Percentiles rank a stretch among this genome's conserved stretches.
These are phyloP conservation scores for Lonicera japonica DNA, from an alignment of 129 eudicot species.

Conservation along the genomic window DNA sequence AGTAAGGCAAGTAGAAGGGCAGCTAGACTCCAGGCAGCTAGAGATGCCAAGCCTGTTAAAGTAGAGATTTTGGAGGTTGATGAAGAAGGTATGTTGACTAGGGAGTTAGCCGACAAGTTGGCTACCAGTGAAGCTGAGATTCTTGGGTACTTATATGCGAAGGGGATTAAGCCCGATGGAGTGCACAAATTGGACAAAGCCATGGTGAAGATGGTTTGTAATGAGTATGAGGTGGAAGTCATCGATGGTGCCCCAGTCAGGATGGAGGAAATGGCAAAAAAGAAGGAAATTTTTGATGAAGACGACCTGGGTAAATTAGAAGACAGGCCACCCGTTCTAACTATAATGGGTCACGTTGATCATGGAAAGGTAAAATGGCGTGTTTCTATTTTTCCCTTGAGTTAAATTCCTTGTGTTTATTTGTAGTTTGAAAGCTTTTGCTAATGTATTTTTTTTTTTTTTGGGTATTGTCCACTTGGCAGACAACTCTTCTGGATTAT, in stretches of 20 bases:
- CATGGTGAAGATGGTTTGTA: conserved; percentile 87
- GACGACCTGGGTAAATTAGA: conserved; percentile 75
- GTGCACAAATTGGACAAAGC: conserved; percentile 73
- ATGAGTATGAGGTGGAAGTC: conserved; percentile 85
- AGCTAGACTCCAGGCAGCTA: conserved; percentile 84
- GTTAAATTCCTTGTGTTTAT: too few species aligned
- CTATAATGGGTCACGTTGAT: conserved; percentile 99
- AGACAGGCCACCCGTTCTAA: conserved; percentile 91
- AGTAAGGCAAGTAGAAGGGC: conserved; percentile 87
- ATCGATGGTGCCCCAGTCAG: conserved; percentile 58
- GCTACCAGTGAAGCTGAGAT: conserved; percentile 91
- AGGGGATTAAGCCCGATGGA: conserved; percentile 82
- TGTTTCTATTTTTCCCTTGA: background rate
- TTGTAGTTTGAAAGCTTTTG: conserved; percentile 5
- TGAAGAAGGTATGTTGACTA: conserved; percentile 81
- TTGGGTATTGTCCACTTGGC: conserved; percentile 25
- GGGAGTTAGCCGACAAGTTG: conserved; percentile 82
- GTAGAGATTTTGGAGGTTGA: conserved; percentile 88
- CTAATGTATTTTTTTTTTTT: conserved; percentile 19
- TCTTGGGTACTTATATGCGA: conserved; percentile 59
- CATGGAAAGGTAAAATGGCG: conserved; percentile 69
- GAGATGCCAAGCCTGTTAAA: conserved; percentile 82
- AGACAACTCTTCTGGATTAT: conserved; percentile 93
- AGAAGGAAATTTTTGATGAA: conserved; percentile 80
- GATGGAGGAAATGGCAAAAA: conserved; percentile 78